Conservation (phyloP, 495 filamentous ascomycete genomes). For the Physcia stellaris region DNA sequence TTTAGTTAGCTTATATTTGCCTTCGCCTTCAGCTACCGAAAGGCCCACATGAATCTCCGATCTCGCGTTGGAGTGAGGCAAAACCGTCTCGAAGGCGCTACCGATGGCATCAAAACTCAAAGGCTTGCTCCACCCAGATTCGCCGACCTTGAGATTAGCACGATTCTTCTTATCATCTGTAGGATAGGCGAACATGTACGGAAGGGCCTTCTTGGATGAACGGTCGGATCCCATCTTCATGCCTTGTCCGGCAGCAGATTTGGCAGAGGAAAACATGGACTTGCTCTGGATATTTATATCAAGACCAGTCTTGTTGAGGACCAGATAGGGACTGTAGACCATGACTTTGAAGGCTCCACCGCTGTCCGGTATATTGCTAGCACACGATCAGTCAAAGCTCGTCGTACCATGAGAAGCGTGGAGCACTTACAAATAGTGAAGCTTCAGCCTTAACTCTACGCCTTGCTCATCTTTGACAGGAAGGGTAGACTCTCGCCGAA, state of each 20-base stretch:
- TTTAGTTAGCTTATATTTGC: conserved; percentile 95
- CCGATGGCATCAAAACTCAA: conserved; percentile 98
- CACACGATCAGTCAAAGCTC: not conserved
- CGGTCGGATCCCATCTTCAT: conserved; percentile 37
- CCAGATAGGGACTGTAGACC: conserved; percentile 82
- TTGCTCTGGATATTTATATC: conserved; percentile 83
- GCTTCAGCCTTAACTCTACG: conserved; percentile 60
- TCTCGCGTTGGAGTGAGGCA: conserved; percentile 55
- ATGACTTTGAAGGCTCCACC: conserved; percentile 94
- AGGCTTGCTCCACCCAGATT: conserved; percentile 89
- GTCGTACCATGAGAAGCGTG: not conserved
- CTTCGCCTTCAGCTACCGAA: conserved; percentile 76
- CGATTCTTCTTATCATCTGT: conserved; percentile 81
- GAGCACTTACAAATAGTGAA: conserved; percentile 61
- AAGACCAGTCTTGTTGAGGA: conserved; percentile 89
- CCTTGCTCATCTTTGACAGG: conserved; percentile 72
- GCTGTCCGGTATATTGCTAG: conserved; percentile 67
- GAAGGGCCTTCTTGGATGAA: conserved; percentile 52
- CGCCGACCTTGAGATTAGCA: conserved; percentile 69
- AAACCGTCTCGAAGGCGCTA: conserved; percentile 70
- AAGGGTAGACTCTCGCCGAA: conserved; percentile 67
- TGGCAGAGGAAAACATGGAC: conserved; percentile 66
- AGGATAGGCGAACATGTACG: conserved; percentile 91
- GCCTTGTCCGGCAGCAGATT: conserved; percentile 66
- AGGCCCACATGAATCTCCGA: conserved; percentile 84